Conservation (phyloP, 176 grass and related monocot genomes). For the Cymbopogon citratus region DNA sequence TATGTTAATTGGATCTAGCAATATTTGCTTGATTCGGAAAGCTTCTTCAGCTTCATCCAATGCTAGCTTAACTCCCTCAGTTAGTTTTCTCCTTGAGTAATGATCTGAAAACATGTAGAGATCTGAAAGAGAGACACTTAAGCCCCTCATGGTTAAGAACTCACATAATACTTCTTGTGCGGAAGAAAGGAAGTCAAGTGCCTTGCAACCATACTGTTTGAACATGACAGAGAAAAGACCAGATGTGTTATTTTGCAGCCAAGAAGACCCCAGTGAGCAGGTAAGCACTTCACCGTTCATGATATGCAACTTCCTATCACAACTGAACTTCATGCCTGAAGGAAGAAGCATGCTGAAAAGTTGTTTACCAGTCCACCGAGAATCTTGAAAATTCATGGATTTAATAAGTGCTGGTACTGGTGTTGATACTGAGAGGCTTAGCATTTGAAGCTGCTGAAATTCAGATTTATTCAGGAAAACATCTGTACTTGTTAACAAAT, state of each 20-base stretch:
- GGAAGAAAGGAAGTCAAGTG: constrained; percentile 58
- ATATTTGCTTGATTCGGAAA: constrained; percentile 47
- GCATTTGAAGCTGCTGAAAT: constrained; percentile 75
- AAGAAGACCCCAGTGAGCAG: constrained; percentile 45
- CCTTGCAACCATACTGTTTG: constrained; percentile 48
- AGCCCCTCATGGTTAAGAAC: constrained; percentile 64
- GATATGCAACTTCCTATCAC: constrained; percentile 42
- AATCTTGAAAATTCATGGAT: constrained; percentile 25
- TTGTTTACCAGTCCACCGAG: constrained; percentile 78
- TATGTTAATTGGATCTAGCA: constrained; percentile 55
- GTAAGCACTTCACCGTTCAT: constrained; percentile 45
- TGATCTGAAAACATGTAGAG: constrained; percentile 60
- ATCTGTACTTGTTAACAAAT: constrained; percentile 50
- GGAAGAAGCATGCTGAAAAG: constrained; percentile 75
- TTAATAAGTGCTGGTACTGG: constrained; percentile 41
- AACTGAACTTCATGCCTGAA: constrained; percentile 42
- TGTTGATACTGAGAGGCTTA: constrained; percentile 36
- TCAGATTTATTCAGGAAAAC: constrained; percentile 55
- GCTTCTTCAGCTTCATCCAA: constrained; percentile 83
- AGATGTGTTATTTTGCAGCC: constrained; percentile 51
- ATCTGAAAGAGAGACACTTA: constrained; percentile 78
- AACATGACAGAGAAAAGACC: constrained; percentile 67
- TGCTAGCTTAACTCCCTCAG: constrained; percentile 52
- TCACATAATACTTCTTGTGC: constrained; percentile 77
- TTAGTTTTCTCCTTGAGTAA: constrained; percentile 54